A percentile compares a stretch with the other conserved stretches of the same genome.
These are phyloP conservation scores for Sophora flavescens DNA, from an alignment of 306 rosid genomes.

Conservation along the genomic window DNA sequence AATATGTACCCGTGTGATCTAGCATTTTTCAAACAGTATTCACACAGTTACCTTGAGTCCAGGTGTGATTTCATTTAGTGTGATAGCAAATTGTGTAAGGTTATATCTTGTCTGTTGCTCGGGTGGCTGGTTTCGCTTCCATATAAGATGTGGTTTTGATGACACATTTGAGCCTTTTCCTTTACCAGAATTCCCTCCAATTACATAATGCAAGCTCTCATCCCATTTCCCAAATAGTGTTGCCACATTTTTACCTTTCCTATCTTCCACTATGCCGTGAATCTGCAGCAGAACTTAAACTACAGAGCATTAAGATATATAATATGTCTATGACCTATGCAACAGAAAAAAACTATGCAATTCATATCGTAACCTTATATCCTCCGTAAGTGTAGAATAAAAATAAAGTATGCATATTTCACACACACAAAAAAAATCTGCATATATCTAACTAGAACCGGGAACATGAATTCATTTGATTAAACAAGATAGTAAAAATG, in stretches of 20 bases:
- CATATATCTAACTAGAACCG: slow-evolving; percentile 2
- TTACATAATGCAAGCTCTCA: slow-evolving; percentile 75
- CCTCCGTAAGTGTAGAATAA: background rate
- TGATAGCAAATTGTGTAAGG: slow-evolving; percentile 78
- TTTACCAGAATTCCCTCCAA: slow-evolving; percentile 70
- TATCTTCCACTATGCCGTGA: slow-evolving; percentile 83
- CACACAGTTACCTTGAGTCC: slow-evolving; percentile 68
- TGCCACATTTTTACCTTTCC: slow-evolving; percentile 73
- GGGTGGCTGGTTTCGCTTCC: slow-evolving; percentile 72
- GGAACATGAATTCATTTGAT: background rate
- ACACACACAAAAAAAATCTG: too few species aligned
- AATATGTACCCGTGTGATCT: too few species aligned
- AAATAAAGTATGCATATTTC: background rate
- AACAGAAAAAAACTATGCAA: slow-evolving; percentile 21
- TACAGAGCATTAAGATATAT: slow-evolving; percentile 47
- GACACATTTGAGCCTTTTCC: slow-evolving; percentile 66
- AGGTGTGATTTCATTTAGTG: slow-evolving; percentile 81
- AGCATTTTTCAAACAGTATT: background rate
- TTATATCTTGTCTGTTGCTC: slow-evolving; percentile 76
- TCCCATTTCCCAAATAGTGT: slow-evolving; percentile 94
- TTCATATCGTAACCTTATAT: slow-evolving; percentile 8
- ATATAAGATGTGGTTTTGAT: slow-evolving; percentile 67
- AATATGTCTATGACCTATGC: slow-evolving; percentile 24
- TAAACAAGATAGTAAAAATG: slow-evolving; percentile 2
- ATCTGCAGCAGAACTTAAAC: slow-evolving; percentile 65